A percentile compares a stretch with the other conserved stretches of the same genome.
Conservation (phyloP, 2,329 filamentous ascomycete species). For the Hypoxylon sp. region DNA sequence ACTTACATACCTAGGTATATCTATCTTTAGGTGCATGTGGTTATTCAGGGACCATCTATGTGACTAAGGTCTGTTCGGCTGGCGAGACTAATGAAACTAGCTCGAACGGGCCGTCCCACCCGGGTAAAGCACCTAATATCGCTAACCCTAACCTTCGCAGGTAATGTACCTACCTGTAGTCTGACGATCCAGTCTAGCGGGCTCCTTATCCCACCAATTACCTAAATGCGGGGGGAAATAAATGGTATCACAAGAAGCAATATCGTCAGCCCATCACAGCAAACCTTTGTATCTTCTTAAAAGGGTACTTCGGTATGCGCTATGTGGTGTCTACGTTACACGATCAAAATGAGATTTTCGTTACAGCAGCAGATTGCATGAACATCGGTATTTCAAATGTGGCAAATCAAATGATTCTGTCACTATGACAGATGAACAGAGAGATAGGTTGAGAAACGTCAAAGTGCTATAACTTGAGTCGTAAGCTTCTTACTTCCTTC, state of each 20-base stretch:
- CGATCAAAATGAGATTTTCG: constrained; percentile 25
- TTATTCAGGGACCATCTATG: neutral
- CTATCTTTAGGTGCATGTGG: constrained; percentile 3
- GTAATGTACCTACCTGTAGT: neutral
- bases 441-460: constrained; percentile 8
- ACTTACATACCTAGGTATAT: constrained; percentile 15
- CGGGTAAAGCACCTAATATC: constrained; percentile 27
- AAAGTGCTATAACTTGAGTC: constrained; percentile 23
- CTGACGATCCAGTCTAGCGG: constrained; percentile 8
- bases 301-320: constrained; percentile 30
- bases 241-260: constrained; percentile 12
- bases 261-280: constrained; percentile 11
- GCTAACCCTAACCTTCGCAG: constrained; percentile 19
- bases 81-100: constrained; percentile 31
- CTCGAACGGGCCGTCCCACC: constrained; percentile 42
- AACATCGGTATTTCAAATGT: constrained; percentile 22
- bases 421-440: constrained; percentile 4
- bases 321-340: constrained; percentile 27
- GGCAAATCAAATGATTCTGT: constrained; percentile 20
- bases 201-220: constrained; percentile 10
- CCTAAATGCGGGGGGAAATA: constrained; percentile 30
- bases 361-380: constrained; percentile 35
- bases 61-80: constrained; percentile 20
- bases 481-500: constrained; percentile 18
- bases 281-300: constrained; percentile 36